phyloP scores from a whole-genome alignment of 1,284 basidiomycete genomes.

The Schizophyllum amplum region DNA sequence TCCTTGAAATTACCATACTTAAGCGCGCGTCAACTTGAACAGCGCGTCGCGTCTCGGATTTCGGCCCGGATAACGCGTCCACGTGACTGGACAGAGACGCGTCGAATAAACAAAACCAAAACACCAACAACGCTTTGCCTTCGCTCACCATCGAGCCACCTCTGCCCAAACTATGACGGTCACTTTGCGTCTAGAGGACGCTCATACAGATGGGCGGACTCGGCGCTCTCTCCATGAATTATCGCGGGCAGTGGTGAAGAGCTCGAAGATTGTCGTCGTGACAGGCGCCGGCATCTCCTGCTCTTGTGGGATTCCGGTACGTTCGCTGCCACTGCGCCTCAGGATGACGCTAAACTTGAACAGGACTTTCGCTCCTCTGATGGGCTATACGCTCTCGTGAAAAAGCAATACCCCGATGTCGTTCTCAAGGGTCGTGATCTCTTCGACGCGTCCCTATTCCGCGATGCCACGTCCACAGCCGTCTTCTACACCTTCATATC shows the following conservation, averaged over 20 bases:
- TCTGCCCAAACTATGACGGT: slow-evolving; percentile 36
- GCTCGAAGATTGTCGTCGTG: slow-evolving; percentile 79
- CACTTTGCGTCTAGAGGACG: slow-evolving; percentile 44
- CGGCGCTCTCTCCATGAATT: slow-evolving; percentile 57
- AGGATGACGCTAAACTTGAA: slow-evolving; percentile 2
- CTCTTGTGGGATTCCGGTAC: slow-evolving; percentile 86
- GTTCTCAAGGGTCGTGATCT: slow-evolving; percentile 85
- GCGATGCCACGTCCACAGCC: slow-evolving; percentile 76
- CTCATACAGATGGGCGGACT: slow-evolving; percentile 37
- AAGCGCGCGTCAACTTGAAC: slow-evolving; percentile 15
- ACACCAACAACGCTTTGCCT: slow-evolving; percentile 6
- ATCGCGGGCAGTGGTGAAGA: slow-evolving; percentile 71
- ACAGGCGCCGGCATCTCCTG: slow-evolving; percentile 92
- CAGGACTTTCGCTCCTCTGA: slow-evolving; percentile 89
- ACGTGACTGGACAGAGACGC: not conserved
- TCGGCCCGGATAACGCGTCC: slow-evolving; percentile 11
- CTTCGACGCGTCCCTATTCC: slow-evolving; percentile 84
- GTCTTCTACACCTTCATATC: slow-evolving; percentile 95
- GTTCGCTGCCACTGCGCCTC: not conserved
- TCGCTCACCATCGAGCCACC: not conserved
- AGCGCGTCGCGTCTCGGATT: slow-evolving; percentile 19
- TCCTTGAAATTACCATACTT: not conserved
- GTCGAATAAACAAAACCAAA: not conserved
- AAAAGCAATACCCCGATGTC: slow-evolving; percentile 73
- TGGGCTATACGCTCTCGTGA: slow-evolving; percentile 84